Evolutionary conservation across 208 protist species (phyloP), one percentile per base, ranked within the genome.

Genomic region (Wallacemonas collosoma): DNA sequence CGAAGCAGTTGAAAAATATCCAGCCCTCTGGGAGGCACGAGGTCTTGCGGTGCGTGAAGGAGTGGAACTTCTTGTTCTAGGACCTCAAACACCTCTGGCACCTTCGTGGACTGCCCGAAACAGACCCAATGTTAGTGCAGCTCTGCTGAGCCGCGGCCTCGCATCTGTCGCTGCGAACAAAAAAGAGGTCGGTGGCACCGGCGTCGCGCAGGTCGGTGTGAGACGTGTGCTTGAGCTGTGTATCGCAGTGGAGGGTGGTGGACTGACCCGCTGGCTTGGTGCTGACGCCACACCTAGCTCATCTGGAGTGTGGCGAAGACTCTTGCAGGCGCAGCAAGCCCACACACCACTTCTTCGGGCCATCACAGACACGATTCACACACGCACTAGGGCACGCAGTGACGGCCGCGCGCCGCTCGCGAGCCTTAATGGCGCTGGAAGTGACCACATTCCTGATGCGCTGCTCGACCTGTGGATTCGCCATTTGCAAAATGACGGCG

Each of bases 381-480:
- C 12, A 8, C 26, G 38, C 11, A 60, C 64, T 36, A 4, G 14
- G 9, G 62, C 14, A 6, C 44, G 8, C 8, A 7, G 60, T 38
- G 9, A 9, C 11, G 60, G 54, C n/a, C 15, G 6, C 12, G 6
- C 6, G 12, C 17, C 12, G 12, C 12, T 12, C 54, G 17, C 12
- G 11, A 51, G 47, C 47, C 14, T 14, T 56, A n/a, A 9, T 56
- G 51, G 53, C 64, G 17, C 5, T n/a, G 61, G 41, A 44, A 26
- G 14, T 26, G 54, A 12, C 39, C 61, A 17, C 61, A 55, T 90
- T 7, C 86, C 88, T 1, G 80, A 88, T 51, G 79, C 87, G 26
- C 73, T 92, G 40, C 76, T 93, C 60, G 85, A 90, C 48, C 36
- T 91, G 26, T 93, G 86, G 57, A 47, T 93, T 8, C 83, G 81